A percentile compares a stretch with the other conserved stretches of the same genome.
These are phyloP conservation scores for Umbelopsis sp. DNA, from an alignment of 192 early-diverging fungal species.

Conservation along the genomic window DNA sequence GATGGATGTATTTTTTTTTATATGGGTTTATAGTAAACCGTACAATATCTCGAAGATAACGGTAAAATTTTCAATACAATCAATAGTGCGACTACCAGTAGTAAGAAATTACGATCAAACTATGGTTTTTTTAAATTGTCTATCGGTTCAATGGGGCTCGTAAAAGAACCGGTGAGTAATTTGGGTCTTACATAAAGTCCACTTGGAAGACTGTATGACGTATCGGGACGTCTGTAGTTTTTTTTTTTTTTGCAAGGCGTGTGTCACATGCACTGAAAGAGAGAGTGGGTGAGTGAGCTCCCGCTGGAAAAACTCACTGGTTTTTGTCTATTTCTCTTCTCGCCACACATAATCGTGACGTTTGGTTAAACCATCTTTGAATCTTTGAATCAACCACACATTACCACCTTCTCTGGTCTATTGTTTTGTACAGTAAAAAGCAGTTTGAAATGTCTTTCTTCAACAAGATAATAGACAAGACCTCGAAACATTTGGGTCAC, in stretches of 20 bases:
- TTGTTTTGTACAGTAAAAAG: conserved; percentile 1
- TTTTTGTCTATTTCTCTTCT: conserved; percentile 6
- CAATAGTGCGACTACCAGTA: no score
- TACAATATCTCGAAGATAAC: no score
- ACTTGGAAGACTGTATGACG: neutral
- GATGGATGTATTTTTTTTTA: no score
- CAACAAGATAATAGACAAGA: conserved; percentile 41
- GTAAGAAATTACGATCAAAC: no score
- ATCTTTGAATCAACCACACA: conserved; percentile 2
- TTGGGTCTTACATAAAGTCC: neutral
- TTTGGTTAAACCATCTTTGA: neutral
- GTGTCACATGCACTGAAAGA: conserved; percentile 11
- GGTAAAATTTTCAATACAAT: no score
- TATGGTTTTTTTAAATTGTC: no score
- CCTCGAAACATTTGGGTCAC: conserved; percentile 27
- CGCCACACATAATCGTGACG: conserved; percentile 13
- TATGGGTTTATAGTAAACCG: no score
- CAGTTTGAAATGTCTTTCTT: conserved; percentile 36
- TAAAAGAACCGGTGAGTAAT: neutral
- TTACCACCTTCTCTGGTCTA: conserved; percentile 1
- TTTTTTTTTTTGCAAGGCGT: conserved; percentile 16
- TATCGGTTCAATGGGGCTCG: no score
- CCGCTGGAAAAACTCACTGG: no score
- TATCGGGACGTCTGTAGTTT: neutral
- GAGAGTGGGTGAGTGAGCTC: neutral